phyloP scores from a whole-genome alignment of 495 filamentous ascomycete species.

The Hyaloscypha hepaticicola region DNA sequence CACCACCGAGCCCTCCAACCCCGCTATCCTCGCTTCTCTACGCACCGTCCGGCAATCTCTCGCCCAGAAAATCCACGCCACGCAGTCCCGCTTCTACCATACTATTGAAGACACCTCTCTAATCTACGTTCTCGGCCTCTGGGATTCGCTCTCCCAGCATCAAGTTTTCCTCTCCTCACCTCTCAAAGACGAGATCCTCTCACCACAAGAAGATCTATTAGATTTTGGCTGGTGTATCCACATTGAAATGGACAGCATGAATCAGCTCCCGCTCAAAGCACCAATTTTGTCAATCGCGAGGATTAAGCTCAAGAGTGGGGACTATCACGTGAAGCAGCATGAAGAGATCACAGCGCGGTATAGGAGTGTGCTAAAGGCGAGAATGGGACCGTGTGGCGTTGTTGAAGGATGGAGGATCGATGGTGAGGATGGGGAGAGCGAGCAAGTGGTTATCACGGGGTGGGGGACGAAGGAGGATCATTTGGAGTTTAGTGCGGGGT shows the following conservation, averaged over 20 bases:
- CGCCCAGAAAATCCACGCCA: conserved; percentile 2
- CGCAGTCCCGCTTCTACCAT: conserved; percentile 21
- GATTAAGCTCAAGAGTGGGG: neutral
- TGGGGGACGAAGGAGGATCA: neutral
- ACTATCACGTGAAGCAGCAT: neutral
- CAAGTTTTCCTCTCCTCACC: conserved; percentile 4
- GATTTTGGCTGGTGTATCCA: conserved; percentile 11
- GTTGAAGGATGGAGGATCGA: neutral
- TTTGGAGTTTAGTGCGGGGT: neutral
- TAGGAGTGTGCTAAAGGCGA: neutral
- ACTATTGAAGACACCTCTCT: conserved; percentile 11
- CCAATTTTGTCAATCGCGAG: conserved; percentile 13
- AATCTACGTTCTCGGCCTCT: conserved; percentile 17
- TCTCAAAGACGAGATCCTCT: conserved; percentile 4
- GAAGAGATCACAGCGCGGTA: neutral
- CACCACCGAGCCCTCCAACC: neutral
- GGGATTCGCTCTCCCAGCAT: conserved; percentile 6
- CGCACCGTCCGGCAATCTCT: neutral
- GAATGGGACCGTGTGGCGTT: neutral
- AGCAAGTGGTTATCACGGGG: conserved; percentile 6
- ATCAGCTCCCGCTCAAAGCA: conserved; percentile 9
- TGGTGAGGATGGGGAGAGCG: neutral
- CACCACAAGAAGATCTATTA: conserved; percentile 1
- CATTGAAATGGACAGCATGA: neutral
- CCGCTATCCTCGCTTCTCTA: conserved; percentile 2